phyloP scores from a whole-genome alignment of 495 filamentous ascomycete genomes.

The Bombardia bombarda region DNA sequence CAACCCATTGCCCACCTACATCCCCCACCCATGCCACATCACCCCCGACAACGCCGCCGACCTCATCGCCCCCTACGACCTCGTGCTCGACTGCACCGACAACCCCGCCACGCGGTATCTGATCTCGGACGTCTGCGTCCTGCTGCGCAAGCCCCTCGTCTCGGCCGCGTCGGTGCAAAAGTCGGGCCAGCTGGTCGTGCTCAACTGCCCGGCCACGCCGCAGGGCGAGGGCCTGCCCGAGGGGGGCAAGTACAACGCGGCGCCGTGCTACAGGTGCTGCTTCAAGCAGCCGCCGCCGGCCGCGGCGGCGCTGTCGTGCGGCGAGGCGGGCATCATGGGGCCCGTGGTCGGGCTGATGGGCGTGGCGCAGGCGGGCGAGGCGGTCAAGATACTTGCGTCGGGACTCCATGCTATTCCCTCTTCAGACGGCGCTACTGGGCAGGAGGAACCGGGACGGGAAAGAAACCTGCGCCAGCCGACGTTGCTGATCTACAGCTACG shows the following conservation, averaged over 20 bases:
- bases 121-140: slow-evolving; percentile 80
- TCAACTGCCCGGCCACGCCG: slow-evolving; percentile 56
- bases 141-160: slow-evolving; percentile 71
- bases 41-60: slow-evolving; percentile 53
- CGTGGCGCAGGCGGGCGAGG: slow-evolving; percentile 80
- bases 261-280: slow-evolving; percentile 90
- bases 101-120: slow-evolving; percentile 86
- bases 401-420: slow-evolving; percentile 15
- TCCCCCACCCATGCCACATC: slow-evolving; percentile 52
- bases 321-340: slow-evolving; percentile 85
- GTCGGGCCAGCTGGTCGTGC: slow-evolving; percentile 82
- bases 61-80: slow-evolving; percentile 61
- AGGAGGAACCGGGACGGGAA: slow-evolving; percentile 4
- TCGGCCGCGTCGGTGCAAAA: slow-evolving; percentile 80
- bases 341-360: slow-evolving; percentile 95
- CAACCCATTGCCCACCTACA: slow-evolving; percentile 61
- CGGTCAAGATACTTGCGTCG: slow-evolving; percentile 68
- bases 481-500: slow-evolving; percentile 67
- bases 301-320: slow-evolving; percentile 69
- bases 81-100: slow-evolving; percentile 92
- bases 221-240: slow-evolving; percentile 30
- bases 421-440: not conserved
- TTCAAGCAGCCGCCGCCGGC: slow-evolving; percentile 82
- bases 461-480: slow-evolving; percentile 25
- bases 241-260: slow-evolving; percentile 26